Evolutionary conservation across 2,329 filamentous ascomycete species (phyloP), one percentile per base, ranked within the genome.

Genomic region (Fusarium euwallaceae): DNA sequence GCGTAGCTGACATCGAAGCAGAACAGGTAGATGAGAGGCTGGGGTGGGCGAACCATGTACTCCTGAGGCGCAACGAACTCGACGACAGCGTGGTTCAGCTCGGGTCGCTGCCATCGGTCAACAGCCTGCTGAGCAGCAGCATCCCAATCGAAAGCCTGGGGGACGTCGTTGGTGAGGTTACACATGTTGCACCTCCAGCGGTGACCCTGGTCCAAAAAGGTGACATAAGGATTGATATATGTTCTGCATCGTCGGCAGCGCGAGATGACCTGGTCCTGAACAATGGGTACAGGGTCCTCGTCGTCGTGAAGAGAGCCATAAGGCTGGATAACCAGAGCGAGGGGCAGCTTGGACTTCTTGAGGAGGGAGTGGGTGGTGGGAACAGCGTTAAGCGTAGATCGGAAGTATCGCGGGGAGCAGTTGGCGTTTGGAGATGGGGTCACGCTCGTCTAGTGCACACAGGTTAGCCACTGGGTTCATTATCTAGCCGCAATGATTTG

Each of bases 131-230:
- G 96, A 64, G 95, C 89, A 53, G 94, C 93, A 37, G 95, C 92
- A 84, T 99, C 97, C 97, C 97, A 99, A 82, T 99, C 97, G 77
- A 99, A 99, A 41, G 95, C 95, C 84, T 99, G 97, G n/a, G 97
- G 97, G 43, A 98, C 96, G 79, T 99, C 97, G 82, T 99, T 99
- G 78, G 95, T 98, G 75, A 99, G 88, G 84, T 98, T 98, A 84
- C 97, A 99, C 95, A 99, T 98, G 86, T 99, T 99, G 87, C 97
- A 99, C 80, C 96, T 93, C 97, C 97, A 99, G 81, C 97, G 91
- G 85, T 99, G 97, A 56, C 97, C 97, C 81, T 98, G 95, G 79
- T 99, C 97, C 71, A 99, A 87, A 86, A 99, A 99, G 56, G 94
- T 95, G 69, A 97, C 97, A 78, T 96, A 99, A 14, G 97, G 95